Evolutionary conservation across 192 early-diverging fungal species (phyloP).

Genomic region (Linnemannia zychae): DNA sequence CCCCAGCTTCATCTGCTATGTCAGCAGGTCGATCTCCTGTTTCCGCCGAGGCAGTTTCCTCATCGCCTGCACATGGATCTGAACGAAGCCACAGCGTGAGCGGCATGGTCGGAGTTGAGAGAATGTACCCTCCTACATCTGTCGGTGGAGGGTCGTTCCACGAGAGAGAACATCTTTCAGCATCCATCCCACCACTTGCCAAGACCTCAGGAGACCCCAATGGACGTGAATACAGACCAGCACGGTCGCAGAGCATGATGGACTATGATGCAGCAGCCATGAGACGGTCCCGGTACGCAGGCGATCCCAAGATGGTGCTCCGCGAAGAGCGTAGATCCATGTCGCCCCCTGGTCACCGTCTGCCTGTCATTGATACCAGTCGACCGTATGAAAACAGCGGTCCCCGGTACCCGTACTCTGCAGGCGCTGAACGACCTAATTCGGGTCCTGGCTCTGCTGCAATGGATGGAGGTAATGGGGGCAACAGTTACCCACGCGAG

Average conservation of each 20-base stretch:
- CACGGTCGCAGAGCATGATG: constrained; percentile 26
- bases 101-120: constrained; percentile 32
- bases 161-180: constrained; percentile 8
- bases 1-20: not conserved
- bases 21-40: not conserved
- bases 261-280: constrained; percentile 18
- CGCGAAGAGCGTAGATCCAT: constrained; percentile 32
- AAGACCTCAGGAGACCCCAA: constrained; percentile 18
- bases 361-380: not conserved
- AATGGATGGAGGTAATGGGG: not conserved
- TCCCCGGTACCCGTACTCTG: constrained; percentile 18
- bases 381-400: constrained; percentile 6
- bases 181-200: not conserved
- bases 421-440: not conserved
- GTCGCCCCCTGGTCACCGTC: constrained; percentile 17
- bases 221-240: constrained; percentile 21
- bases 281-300: constrained; percentile 13
- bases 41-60: not conserved
- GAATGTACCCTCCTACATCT: constrained; percentile 2
- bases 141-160: constrained; percentile 10
- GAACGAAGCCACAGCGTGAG: constrained; percentile 25
- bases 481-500: not conserved
- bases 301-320: constrained; percentile 9
- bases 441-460: not conserved
- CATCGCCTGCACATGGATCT: not conserved